Evolutionary conservation across 768 basidiomycete genomes (phyloP), one percentile per base, ranked within the genome.

Genomic region (Jaapia argillacea): DNA sequence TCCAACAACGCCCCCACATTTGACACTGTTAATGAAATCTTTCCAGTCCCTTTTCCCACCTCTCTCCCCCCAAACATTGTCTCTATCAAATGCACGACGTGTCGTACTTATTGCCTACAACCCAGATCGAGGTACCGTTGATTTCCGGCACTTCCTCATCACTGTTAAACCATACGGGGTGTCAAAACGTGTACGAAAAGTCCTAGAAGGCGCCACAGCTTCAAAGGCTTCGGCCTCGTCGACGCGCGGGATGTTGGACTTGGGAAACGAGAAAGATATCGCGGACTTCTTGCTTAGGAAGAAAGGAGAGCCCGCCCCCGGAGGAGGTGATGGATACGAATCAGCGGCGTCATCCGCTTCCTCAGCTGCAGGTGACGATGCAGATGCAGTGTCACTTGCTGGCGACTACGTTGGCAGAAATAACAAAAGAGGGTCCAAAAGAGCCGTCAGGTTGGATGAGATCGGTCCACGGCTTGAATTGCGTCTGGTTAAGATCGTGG

Each of bases 21-120:
- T 97, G 28, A 74, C 88, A 27, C 81, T 98, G 45, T 75, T 98
- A 56, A 84, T 92, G 75, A 96, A 96, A 62, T 79, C 91, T 46
- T 96, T 99, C 66, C 96, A 98, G 61, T 83, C 88, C 24, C 69
- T 99, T 47, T 99, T 97, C 66, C 96, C 96, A 4, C 85, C 96
- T 0, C 86, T 99, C 38, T 72, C 87, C 7, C 88, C 88, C 1
- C 73, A 85, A 54, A 74, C 77, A 24, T 70, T 91, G 58, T 75
- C 78, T 18, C 78, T 90, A 41, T 84, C 93, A 42, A 85, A 89
- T 24, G 93, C 93, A 3, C 87, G 96, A 24, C 80, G 96, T 53
- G 84, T 99, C 44, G 89, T 98, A 25, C 82, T 99, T 40, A 67
- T 98, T 40, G 81, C 91, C 1, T 97, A 97, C 69, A 91, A 91